Evolutionary conservation across 495 filamentous ascomycete species (phyloP).

Genomic region (Chaetomidium leptoderma): DNA sequence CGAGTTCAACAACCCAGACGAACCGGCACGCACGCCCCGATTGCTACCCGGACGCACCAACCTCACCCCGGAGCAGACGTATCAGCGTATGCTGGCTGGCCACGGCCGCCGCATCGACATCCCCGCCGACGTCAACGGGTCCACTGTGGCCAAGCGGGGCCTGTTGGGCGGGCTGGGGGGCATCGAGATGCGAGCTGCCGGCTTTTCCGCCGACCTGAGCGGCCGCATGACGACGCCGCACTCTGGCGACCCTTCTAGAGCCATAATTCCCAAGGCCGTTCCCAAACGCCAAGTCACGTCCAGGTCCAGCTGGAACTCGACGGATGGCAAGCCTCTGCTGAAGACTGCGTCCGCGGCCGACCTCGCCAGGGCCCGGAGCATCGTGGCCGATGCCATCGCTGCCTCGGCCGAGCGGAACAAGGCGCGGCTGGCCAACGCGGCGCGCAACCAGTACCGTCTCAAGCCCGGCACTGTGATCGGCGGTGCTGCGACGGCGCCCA

Average conservation of each 20-base stretch:
- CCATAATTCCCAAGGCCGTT: not conserved
- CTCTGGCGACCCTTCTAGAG: not conserved
- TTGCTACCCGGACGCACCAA: not conserved
- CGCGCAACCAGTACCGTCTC: not conserved
- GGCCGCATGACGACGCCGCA: not conserved
- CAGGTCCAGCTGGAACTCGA: not conserved
- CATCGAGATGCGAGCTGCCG: not conserved
- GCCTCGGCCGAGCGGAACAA: not conserved
- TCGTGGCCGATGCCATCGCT: not conserved
- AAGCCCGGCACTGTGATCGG: constrained; percentile 3
- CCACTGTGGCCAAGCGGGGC: not conserved
- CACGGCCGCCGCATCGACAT: not conserved
- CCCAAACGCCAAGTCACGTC: not conserved
- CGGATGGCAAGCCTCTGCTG: constrained; percentile 19
- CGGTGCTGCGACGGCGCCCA: not conserved
- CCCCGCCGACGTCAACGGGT: not conserved
- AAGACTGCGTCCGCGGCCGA: constrained; percentile 10
- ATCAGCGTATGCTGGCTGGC: not conserved
- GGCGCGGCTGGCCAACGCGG: not conserved
- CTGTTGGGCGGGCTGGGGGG: constrained; percentile 1
- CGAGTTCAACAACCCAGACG: not conserved
- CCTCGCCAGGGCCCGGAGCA: not conserved
- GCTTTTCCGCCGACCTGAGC: constrained; percentile 1
- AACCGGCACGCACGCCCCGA: constrained; percentile 2
- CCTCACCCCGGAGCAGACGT: constrained; percentile 1